Evolutionary conservation across 352 stramenopile species (phyloP), one percentile per base, ranked within the genome.

Genomic region (Halophytophthora polymorphica): DNA sequence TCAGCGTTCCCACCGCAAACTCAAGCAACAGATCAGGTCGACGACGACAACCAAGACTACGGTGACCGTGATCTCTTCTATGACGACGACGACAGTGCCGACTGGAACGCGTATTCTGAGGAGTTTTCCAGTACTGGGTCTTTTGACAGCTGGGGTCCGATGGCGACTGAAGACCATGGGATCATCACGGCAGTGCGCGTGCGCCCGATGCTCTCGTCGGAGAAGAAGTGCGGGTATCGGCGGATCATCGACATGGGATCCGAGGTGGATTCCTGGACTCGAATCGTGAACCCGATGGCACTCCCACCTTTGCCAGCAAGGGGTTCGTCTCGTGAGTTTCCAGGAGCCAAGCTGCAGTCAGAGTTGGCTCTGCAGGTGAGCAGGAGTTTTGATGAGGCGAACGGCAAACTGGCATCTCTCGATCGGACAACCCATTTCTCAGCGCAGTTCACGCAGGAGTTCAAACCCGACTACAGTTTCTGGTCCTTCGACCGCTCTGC

Each of bases 131-230:
- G 66, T 34, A 53, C 62, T 18, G 57, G 57, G 21, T 66, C 53
- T 42, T 70, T 39, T 17, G 53, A 66, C 11, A 47, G 44, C 19
- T 54, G 51, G 8, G 31, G 43, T 29, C 54, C 63, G 28, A 45
- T 50, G 34, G 54, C 42, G 18, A 52, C 19, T 29, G 61, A 78
- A 31, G 23, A 11, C 23, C 64, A 76, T 49, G 53, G 72, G 21
- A 82, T 86, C 34, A 81, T 90, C 47, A 93, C 79, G 0, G 77
- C 82, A 11, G 66, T 88, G n/a, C 73, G 79, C 1, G 66, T 93
- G 23, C 82, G 82, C 8, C 82, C 82, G 0, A 89, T 92, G 78
- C 73, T 83, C 2, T 46, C 54, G 6, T 71, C 66, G 0, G 82
- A 92, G 58, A 74, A 76, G 34, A 85, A 87, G 38, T 61, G 54